phyloP scores from a whole-genome alignment of 2,329 filamentous ascomycete species.

The Venturia aucupariae region DNA sequence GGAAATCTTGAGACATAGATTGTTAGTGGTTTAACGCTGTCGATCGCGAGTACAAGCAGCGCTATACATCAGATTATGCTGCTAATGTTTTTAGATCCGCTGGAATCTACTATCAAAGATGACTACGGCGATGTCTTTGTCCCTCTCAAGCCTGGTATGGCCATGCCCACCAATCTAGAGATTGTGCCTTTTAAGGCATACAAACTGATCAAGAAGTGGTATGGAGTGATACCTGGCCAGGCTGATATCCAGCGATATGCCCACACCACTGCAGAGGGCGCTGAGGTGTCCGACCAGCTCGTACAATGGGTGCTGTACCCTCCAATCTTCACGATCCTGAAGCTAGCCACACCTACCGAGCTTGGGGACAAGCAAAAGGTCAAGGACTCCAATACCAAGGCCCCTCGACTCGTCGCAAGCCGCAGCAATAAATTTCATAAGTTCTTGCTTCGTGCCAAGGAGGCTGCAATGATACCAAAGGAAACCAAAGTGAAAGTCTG shows the following conservation, averaged over 20 bases:
- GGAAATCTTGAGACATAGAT: too few species aligned
- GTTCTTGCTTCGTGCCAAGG: constrained; percentile 71
- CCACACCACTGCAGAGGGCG: constrained; percentile 60
- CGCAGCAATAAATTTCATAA: constrained; percentile 58
- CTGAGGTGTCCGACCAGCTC: constrained; percentile 44
- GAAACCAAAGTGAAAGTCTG: constrained; percentile 70
- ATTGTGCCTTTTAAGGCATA: constrained; percentile 72
- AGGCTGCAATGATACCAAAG: constrained; percentile 54
- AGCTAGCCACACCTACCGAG: constrained; percentile 41
- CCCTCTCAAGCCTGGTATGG: constrained; percentile 59
- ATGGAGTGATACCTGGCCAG: constrained; percentile 62
- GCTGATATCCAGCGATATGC: constrained; percentile 65
- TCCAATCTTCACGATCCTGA: constrained; percentile 75
- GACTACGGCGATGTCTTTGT: constrained; percentile 49
- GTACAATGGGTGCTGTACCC: constrained; percentile 77
- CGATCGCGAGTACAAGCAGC: too few species aligned
- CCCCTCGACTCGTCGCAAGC: constrained; percentile 61
- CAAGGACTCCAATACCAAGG: constrained; percentile 29
- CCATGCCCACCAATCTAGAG: constrained; percentile 60
- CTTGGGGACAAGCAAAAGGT: constrained; percentile 21
- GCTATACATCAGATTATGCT: too few species aligned
- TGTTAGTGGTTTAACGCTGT: too few species aligned
- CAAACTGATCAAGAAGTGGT: constrained; percentile 73
- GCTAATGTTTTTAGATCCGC: not conserved
- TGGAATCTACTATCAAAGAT: constrained; percentile 19